Evolutionary conservation across 106 monocot species (phyloP), one percentile per base, ranked within the genome.

Genomic region (Acorus calamus): DNA sequence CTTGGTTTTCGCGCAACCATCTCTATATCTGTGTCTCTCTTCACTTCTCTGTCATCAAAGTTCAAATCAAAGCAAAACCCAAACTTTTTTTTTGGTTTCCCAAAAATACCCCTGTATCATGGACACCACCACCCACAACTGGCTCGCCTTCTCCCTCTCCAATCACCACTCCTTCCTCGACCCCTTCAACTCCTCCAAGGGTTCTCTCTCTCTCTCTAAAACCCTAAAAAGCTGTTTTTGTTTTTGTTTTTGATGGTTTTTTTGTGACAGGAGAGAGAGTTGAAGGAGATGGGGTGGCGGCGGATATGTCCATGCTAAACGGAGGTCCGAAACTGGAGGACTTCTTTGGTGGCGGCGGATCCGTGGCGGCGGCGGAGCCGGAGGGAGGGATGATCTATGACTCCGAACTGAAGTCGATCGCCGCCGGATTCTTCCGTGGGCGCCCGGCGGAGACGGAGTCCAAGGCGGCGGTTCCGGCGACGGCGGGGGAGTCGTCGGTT

Each of bases 401-500:
- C 53, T 72, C 67, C 4, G 86, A 87, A 50, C 44, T 87, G 62
- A 84, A 84, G 52, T 74, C 74, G 47, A 82, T 94, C 45, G 86
- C 94, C 56, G 84, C 86, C 46, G 94, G 83, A 0, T 84, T 89
- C 68, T 49, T 78, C 2, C 69, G 66, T 2, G 67, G 65, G 5
- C 54, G 43, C 58, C 11, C 81, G 8, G 13, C 73, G 10, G 62
- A 64, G 4, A 58, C 11, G 14, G 67, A 53, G 7, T 43, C 58
- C 0, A 76, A 73, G n/a, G 56, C 62, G 10, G 68, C 41, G 42
- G 58, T 52, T 52, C 1, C 10, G 52, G 52, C 57, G 57, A 28
- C 53, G 49, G 58, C 53, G 11, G 62, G 28, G 42, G 63, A 44
- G 4, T 9, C 56, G 8, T 49, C 67, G 53, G 79, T 74, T 42